Evolutionary conservation across 164 flowering plant genomes (phyloP), one percentile per base, ranked within the genome.

Genomic region (Amborella trichopoda): DNA sequence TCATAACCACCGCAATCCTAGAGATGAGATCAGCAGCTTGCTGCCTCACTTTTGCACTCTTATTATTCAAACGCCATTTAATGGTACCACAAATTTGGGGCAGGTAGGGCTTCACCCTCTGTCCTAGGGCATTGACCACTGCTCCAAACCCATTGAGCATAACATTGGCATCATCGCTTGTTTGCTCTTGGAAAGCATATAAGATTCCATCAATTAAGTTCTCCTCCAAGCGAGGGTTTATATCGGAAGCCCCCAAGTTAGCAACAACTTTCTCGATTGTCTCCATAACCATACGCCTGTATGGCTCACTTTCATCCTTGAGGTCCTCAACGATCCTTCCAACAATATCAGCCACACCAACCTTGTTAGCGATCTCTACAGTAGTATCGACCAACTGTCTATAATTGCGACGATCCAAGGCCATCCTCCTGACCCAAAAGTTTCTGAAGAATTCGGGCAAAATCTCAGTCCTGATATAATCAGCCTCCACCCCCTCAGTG

Each of bases 111-210:
- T 93, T 88, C 46, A 88, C 99, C 52, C 93, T 80, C 68, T 81
- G 88, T 17, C 99, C 99, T 46, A 93, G 89, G 19, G 95, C 55
- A 66, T 88, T 93, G 28, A 93, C 96, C 50, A 93, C 96, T 12
- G 99, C 99, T 50, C 95, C 99, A 72, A 93, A 93, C 19, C 99
- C 96, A 57, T 84, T 93, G 40, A 93, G 85, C 99, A 93, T 93
- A 25, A 93, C 96, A 65, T 88, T 93, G 18, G 99, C 96, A 75
- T 93, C 99, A 63, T 93, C 99, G 50, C 95, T 88, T 6, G 99
- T 91, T 64, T 91, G 96, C 60, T 91, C 99, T 73, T 91, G 99
- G 78, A 93, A 93, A 6, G 96, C 95, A 68, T 93, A 93, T 11
- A 93, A 74, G 46, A 88, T 93, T 0, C 96, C 96, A 72, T 93